Evolutionary conservation across 805 yeast species (phyloP), one percentile per base, ranked within the genome.

Genomic region (Candida pseudofarinosa): DNA sequence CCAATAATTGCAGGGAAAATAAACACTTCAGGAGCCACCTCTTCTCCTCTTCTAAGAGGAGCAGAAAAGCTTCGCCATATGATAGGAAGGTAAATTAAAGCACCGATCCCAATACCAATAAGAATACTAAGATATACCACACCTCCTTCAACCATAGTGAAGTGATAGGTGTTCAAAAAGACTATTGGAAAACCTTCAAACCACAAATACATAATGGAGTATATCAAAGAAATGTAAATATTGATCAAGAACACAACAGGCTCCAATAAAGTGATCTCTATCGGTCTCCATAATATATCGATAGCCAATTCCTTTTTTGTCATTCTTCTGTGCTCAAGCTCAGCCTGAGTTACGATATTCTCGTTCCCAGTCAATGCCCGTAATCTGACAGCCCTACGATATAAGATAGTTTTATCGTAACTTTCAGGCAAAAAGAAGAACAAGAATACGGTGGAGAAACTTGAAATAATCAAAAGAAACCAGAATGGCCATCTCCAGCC

Each of bases 181-280:
- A 77, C 79, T 31, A 80, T 63, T 7, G 87, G 86, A 60, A 77
- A 78, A 4, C 79, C 80, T 58, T 81, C 76, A 52, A 80, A 77
- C 67, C 76, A 80, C 20, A 79, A 59, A 55, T 79, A 81, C 53
- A 76, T 50, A 23, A 76, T 59, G 23, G 82, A 76, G 53, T 80
- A 81, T 3, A 73, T 63, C 43, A 80, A 54, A 0, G 81, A 76
- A 48, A 76, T 61, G 55, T 80, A 79, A 19, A 72, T 13, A 53
- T 79, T 69, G 43, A 79, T 70, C 18, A 79, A 63, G 15, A 80
- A 45, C n/a, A 80, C 74, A 19, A 77, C 78, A 1, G 86, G 86
- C 54, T 81, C 86, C 38, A 58, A 46, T 20, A 73, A 33, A 6
- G 74, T 64, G 38, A 81, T 64, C 40, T 69, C 71, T 40, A 75